A percentile compares a stretch with the other conserved stretches of the same genome.
Evolutionary conservation across 2,329 filamentous ascomycete genomes (phyloP).

Genomic region (Pseudogymnoascus sp.): DNA sequence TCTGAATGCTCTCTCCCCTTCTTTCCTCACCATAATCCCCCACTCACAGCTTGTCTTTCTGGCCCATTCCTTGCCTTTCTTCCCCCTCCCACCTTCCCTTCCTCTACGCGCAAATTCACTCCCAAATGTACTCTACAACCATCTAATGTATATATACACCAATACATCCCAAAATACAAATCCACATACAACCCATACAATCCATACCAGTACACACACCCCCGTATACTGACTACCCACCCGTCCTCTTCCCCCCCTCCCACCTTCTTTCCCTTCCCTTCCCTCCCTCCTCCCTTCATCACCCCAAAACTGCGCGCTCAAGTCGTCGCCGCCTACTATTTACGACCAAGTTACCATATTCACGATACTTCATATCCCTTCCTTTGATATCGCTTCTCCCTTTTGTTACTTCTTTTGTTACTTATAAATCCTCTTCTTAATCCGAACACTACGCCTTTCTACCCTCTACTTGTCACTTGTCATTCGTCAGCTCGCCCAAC

Average conservation of each 20-base stretch:
- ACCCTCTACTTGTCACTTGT: neutral
- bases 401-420: neutral
- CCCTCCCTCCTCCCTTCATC: neutral
- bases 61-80: neutral
- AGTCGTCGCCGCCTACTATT: neutral
- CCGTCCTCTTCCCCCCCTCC: neutral
- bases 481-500: conserved; percentile 9
- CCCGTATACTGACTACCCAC: neutral
- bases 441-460: neutral
- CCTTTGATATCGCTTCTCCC: neutral
- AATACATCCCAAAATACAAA: neutral
- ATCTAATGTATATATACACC: neutral
- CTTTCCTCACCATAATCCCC: neutral
- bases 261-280: neutral
- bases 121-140: neutral
- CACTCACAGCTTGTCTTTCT: neutral
- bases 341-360: no score
- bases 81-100: neutral
- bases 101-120: neutral
- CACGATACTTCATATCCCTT: neutral
- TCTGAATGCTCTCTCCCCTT: neutral
- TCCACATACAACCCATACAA: neutral
- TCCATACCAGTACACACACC: neutral
- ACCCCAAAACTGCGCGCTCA: neutral
- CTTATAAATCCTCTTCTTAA: neutral